Conservation (phyloP, 2,329 filamentous ascomycete genomes). For the Talaromyces sp. region DNA sequence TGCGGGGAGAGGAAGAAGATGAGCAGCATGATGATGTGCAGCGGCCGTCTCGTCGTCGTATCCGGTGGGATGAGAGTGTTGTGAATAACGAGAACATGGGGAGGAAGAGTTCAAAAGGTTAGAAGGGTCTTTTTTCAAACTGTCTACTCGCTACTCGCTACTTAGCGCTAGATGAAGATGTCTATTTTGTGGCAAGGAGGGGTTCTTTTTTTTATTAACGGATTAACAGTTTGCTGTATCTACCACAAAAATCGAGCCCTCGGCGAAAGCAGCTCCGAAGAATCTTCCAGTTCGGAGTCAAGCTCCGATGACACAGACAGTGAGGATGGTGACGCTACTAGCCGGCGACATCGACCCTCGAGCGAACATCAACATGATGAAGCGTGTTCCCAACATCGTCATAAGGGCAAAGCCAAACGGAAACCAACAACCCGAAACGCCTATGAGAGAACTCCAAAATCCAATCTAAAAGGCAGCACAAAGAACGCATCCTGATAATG, state of each 20-base stretch:
- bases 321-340: slow-evolving; percentile 9
- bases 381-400: slow-evolving; percentile 16
- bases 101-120: slow-evolving; percentile 91
- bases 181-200: not conserved
- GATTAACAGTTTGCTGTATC: slow-evolving; percentile 83
- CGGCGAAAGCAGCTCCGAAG: slow-evolving; percentile 69
- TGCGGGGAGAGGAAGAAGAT: slow-evolving; percentile 14
- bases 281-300: slow-evolving; percentile 48
- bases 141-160: not conserved
- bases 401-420: slow-evolving; percentile 21
- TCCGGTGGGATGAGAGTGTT: slow-evolving; percentile 90
- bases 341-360: slow-evolving; percentile 16
- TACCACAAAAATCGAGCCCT: slow-evolving; percentile 82
- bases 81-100: slow-evolving; percentile 94
- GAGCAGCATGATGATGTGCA: slow-evolving; percentile 18
- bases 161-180: not conserved
- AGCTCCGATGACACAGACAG: slow-evolving; percentile 27
- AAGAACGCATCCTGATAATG: not conserved
- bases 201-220: not conserved
- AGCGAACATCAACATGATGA: slow-evolving; percentile 17
- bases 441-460: slow-evolving; percentile 35
- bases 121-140: slow-evolving; percentile 10
- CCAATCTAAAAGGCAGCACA: not conserved
- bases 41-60: slow-evolving; percentile 54
- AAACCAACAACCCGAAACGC: slow-evolving; percentile 39